phyloP scores from a whole-genome alignment of 495 filamentous ascomycete genomes.

The Penicillium chermesinum region DNA sequence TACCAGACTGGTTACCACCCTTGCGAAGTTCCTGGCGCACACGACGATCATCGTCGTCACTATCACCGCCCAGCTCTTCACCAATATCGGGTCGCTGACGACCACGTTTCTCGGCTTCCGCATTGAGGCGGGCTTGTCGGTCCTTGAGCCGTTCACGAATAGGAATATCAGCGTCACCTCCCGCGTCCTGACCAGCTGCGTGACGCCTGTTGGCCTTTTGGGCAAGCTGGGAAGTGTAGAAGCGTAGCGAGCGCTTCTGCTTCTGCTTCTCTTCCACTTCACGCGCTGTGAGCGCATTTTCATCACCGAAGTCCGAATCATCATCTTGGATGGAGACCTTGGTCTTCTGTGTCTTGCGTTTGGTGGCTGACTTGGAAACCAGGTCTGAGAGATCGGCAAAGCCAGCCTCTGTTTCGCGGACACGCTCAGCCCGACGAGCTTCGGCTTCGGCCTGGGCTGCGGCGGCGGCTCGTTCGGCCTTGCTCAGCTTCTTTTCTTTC shows the following conservation, averaged over 20 bases:
- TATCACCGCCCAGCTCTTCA: constrained; percentile 61
- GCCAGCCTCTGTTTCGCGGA: constrained; percentile 58
- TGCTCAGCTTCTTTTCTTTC: constrained; percentile 46
- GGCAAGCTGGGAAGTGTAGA: constrained; percentile 94
- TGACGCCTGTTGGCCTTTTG: constrained; percentile 85
- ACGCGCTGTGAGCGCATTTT: constrained; percentile 51
- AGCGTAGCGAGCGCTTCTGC: constrained; percentile 82
- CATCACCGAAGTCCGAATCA: constrained; percentile 66
- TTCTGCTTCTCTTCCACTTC: constrained; percentile 78
- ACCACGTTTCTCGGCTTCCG: constrained; percentile 80
- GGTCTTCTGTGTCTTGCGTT: constrained; percentile 31
- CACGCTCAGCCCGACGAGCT: constrained; percentile 49
- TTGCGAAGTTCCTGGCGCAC: constrained; percentile 40
- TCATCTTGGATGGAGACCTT: constrained; percentile 32
- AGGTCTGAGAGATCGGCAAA: constrained; percentile 61
- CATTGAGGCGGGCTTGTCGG: constrained; percentile 75
- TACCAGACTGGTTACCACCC: constrained; percentile 26
- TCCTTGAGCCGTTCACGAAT: constrained; percentile 83
- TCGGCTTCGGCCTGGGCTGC: constrained; percentile 48
- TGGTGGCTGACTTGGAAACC: constrained; percentile 26
- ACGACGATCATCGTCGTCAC: constrained; percentile 49
- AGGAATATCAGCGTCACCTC: constrained; percentile 89
- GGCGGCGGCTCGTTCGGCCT: constrained; percentile 46
- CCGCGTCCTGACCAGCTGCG: constrained; percentile 73
- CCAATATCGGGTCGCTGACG: constrained; percentile 56